A percentile compares a stretch with the other conserved stretches of the same genome.
These are phyloP conservation scores for Pseudopyricularia javanii DNA, from an alignment of 2,329 filamentous ascomycete species.

Conservation along the genomic window DNA sequence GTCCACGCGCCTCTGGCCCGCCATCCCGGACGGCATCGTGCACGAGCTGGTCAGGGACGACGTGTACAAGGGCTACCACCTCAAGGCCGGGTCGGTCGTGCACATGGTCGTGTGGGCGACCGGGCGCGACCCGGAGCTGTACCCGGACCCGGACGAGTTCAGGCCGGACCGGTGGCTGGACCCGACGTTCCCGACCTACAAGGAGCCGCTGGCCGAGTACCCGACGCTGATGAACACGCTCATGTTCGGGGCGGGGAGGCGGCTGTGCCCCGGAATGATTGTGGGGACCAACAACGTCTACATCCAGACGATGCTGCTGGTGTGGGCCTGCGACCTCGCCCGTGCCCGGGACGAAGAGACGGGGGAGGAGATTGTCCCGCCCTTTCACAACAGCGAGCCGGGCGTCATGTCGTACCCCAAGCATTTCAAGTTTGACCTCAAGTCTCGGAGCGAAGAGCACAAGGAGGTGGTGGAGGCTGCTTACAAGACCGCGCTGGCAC, in stretches of 20 bases:
- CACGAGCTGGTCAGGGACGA: conserved; percentile 7
- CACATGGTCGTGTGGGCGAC: conserved; percentile 6
- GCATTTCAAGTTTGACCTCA: neutral
- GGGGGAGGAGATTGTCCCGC: neutral
- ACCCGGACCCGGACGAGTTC: conserved; percentile 14
- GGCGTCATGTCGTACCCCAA: neutral
- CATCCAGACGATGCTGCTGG: neutral
- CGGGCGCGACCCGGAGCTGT: conserved; percentile 13
- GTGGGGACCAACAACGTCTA: neutral
- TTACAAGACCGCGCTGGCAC: neutral
- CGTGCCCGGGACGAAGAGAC: neutral
- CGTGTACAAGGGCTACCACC: conserved; percentile 7
- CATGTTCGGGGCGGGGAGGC: neutral
- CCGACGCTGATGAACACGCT: neutral
- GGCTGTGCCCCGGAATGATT: neutral
- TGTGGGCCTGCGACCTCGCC: neutral
- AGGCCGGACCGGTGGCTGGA: conserved; percentile 16
- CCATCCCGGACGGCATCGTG: conserved; percentile 18
- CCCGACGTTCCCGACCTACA: conserved; percentile 3
- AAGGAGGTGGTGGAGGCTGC: neutral
- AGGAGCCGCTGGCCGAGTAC: neutral
- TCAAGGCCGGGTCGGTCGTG: conserved; percentile 6
- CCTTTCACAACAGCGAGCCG: neutral
- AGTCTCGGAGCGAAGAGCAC: neutral
- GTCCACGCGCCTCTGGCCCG: conserved; percentile 5